phyloP scores from a whole-genome alignment of 2,329 filamentous ascomycete species.

The Curvularia spicifera region DNA sequence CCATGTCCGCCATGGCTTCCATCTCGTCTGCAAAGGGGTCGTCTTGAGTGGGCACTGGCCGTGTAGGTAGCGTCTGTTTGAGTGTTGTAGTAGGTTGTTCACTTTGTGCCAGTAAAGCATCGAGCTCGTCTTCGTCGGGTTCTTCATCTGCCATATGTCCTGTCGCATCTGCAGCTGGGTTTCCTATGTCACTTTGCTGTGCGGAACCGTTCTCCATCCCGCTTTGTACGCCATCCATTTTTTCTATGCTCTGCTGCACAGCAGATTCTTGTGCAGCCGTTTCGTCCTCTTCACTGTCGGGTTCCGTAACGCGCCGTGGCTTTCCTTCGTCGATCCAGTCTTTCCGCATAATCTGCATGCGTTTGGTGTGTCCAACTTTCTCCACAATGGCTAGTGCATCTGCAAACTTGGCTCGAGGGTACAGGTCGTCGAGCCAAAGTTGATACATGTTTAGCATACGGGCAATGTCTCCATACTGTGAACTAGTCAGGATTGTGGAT shows the following conservation, averaged over 20 bases:
- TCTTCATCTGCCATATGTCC: slow-evolving; percentile 33
- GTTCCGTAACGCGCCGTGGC: slow-evolving; percentile 52
- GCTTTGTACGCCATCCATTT: slow-evolving; percentile 21
- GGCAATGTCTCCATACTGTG: slow-evolving; percentile 80
- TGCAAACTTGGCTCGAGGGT: slow-evolving; percentile 90
- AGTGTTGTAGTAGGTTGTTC: slow-evolving; percentile 15
- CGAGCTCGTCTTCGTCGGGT: slow-evolving; percentile 60
- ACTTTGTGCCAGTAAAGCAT: slow-evolving; percentile 61
- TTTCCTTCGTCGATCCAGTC: slow-evolving; percentile 84
- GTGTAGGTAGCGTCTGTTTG: slow-evolving; percentile 18
- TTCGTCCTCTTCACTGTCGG: slow-evolving; percentile 39
- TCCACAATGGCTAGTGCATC: slow-evolving; percentile 91
- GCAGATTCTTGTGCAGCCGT: slow-evolving; percentile 3
- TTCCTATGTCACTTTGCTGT: neutral
- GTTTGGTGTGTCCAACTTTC: slow-evolving; percentile 86
- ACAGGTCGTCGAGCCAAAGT: slow-evolving; percentile 94
- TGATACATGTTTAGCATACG: slow-evolving; percentile 90
- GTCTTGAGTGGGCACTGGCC: slow-evolving; percentile 24
- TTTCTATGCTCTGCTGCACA: slow-evolving; percentile 12
- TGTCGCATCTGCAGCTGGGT: slow-evolving; percentile 19
- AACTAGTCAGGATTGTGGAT: slow-evolving; percentile 17
- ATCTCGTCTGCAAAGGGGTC: slow-evolving; percentile 50
- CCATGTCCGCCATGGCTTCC: slow-evolving; percentile 50
- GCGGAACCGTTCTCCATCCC: slow-evolving; percentile 4
- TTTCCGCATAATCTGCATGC: slow-evolving; percentile 74